phyloP scores from a whole-genome alignment of 2,329 filamentous ascomycete species.

The Arthrobotrys iridis region DNA sequence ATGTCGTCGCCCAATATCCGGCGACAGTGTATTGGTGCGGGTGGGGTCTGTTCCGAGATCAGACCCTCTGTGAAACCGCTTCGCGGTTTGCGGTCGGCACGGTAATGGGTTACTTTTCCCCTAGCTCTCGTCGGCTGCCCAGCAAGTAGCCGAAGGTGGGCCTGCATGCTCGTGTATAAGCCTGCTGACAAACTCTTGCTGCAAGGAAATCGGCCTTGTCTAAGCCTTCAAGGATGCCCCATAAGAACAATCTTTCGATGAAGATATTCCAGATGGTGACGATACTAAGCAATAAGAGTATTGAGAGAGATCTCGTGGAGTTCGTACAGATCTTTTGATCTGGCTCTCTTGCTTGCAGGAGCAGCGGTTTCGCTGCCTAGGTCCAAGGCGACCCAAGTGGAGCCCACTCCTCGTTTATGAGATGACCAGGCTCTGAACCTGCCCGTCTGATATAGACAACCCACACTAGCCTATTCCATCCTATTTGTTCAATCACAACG shows the following conservation, averaged over 20 bases:
- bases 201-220: slow-evolving; percentile 33
- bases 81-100: background rate
- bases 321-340: background rate
- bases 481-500: slow-evolving; percentile 23
- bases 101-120: background rate
- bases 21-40: slow-evolving; percentile 2
- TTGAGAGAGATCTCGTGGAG: slow-evolving; percentile 13
- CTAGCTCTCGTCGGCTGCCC: slow-evolving; percentile 8
- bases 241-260: slow-evolving; percentile 22
- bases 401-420: slow-evolving; percentile 9
- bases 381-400: slow-evolving; percentile 30
- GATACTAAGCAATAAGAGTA: background rate
- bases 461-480: slow-evolving; percentile 3
- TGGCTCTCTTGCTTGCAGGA: background rate
- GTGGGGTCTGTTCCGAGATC: slow-evolving; percentile 30
- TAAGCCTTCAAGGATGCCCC: slow-evolving; percentile 47
- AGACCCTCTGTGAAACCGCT: slow-evolving; percentile 40
- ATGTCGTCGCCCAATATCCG: slow-evolving; percentile 23
- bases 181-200: slow-evolving; percentile 37
- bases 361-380: slow-evolving; percentile 40
- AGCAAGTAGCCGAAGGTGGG: slow-evolving; percentile 17
- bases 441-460: slow-evolving; percentile 16
- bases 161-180: slow-evolving; percentile 17
- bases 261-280: slow-evolving; percentile 32
- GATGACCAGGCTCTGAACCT: background rate